These are phyloP conservation scores for Rhodotorula toruloides DNA, from an alignment of 768 basidiomycete genomes.

Conservation along the genomic window DNA sequence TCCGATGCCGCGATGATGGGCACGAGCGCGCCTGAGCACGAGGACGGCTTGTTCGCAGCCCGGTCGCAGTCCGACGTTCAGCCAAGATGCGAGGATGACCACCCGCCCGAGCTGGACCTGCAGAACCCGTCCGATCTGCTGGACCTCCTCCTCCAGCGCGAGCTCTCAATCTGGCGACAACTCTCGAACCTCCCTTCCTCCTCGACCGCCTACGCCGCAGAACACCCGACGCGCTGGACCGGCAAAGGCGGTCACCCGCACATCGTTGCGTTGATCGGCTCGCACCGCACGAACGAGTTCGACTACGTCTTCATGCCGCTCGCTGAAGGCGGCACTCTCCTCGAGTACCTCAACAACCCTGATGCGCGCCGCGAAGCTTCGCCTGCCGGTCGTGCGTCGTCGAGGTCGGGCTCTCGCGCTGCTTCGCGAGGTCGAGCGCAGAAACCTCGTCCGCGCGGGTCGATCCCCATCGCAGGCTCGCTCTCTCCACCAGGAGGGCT, in stretches of 20 bases:
- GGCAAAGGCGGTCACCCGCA: slow-evolving; percentile 58
- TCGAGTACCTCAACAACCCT: slow-evolving; percentile 59
- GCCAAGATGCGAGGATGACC: background rate
- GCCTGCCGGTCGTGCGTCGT: background rate
- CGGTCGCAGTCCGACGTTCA: background rate
- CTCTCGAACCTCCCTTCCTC: background rate
- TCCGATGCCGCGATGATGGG: background rate
- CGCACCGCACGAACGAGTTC: slow-evolving; percentile 57
- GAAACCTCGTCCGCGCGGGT: background rate
- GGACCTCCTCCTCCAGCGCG: slow-evolving; percentile 11
- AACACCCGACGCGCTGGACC: background rate
- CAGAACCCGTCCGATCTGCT: slow-evolving; percentile 1
- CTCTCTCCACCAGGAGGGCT: slow-evolving; percentile 2
- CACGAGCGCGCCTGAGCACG: background rate
- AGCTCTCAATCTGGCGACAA: slow-evolving; percentile 2
- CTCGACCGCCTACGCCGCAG: background rate
- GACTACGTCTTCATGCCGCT: slow-evolving; percentile 76
- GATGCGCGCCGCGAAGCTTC: slow-evolving; percentile 57
- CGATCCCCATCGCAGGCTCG: slow-evolving; percentile 12
- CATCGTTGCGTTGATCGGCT: slow-evolving; percentile 73
- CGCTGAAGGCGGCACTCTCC: slow-evolving; percentile 78
- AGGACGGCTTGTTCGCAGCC: background rate
- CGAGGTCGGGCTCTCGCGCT: background rate
- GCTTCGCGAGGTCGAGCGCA: too few species aligned
- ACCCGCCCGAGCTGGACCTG: background rate